phyloP scores from a whole-genome alignment of 2,329 filamentous ascomycete genomes.

The Herpotrichia juniperi region DNA sequence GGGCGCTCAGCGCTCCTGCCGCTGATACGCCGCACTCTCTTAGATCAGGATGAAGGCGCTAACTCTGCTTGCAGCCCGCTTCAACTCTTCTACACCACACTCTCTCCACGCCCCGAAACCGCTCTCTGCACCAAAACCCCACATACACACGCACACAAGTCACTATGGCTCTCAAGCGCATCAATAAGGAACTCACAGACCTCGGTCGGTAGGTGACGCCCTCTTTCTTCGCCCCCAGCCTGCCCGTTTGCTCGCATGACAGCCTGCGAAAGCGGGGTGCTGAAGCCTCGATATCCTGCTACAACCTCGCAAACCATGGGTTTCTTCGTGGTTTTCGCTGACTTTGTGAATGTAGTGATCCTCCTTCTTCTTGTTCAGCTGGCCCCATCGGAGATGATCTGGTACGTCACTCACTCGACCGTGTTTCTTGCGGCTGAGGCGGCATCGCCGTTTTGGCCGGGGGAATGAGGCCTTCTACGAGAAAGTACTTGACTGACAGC shows the following conservation, averaged over 20 bases:
- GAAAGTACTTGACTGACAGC: slow-evolving; percentile 35
- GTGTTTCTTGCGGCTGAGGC: slow-evolving; percentile 38
- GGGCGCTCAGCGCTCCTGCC: slow-evolving; percentile 30
- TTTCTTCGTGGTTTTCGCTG: slow-evolving; percentile 29
- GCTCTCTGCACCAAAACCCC: slow-evolving; percentile 21
- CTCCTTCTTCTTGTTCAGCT: slow-evolving; percentile 97
- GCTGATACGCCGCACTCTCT: slow-evolving; percentile 41
- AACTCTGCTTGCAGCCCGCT: slow-evolving; percentile 41
- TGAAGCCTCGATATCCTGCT: slow-evolving; percentile 19
- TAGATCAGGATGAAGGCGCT: slow-evolving; percentile 36
- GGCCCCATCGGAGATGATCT: slow-evolving; percentile 96
- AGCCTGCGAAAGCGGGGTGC: slow-evolving; percentile 40
- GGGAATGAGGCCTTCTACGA: slow-evolving; percentile 13
- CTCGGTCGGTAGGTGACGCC: slow-evolving; percentile 73
- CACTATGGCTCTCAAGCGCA: slow-evolving; percentile 86
- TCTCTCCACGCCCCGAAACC: slow-evolving; percentile 23
- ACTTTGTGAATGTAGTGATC: slow-evolving; percentile 70
- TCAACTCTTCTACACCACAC: slow-evolving; percentile 40
- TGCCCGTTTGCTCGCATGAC: slow-evolving; percentile 46
- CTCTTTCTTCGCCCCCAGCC: slow-evolving; percentile 20
- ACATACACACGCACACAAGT: slow-evolving; percentile 23
- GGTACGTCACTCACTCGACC: slow-evolving; percentile 66
- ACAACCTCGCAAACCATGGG: slow-evolving; percentile 12
- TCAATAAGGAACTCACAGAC: slow-evolving; percentile 92
- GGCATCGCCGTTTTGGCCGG: slow-evolving; percentile 22